Base-by-base conservation (phyloP, 108 stramenopile genomes). In the Schizochytrium sp. region DNA sequence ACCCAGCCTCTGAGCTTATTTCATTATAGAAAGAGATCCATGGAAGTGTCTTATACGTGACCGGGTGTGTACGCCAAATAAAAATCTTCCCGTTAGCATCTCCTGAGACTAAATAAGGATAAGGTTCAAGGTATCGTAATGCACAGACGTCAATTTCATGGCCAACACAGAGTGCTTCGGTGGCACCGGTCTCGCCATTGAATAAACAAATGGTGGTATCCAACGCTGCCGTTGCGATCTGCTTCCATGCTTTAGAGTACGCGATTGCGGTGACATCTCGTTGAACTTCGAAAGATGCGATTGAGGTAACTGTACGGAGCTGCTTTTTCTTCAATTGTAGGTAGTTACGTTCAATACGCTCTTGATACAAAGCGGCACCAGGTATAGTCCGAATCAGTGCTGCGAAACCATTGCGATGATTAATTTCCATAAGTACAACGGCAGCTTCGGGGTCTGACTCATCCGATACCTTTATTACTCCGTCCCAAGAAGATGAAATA, bases 401-500 rank as follows among this genome's bases (percentile, higher is more conserved):
- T 4, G 28, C 38, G 44, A 72, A 28, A n/a, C 44, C 88, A 15
- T 7, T 1, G 10, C 44, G 90, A 47, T 72, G 61, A n/a, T 89
- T 90, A 3, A 72, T 72, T 28, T 72, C 56, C 50, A 72, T 61
- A 41, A 90, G 72, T 19, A 89, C 46, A 2, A 88, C 50, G 19
- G 87, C 87, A 8, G 72, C 90, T 53, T 90, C 90, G 53, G 88
- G 87, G 28, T 87, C 88, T 7, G 56, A 72, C 61, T 90, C 90
- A 38, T 90, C 90, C 12, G 50, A 88, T 12, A 90, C 69, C 72
- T 61, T 53, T 17, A 90, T 88, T 38, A 88, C 44, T 2, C 90
- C 90, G 69, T 90, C 88, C 61, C 72, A 87, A 90, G 87, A 90
- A 5, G 72, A 87, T 12, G 90, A 87, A 10, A 90, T 15, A 46